Evolutionary conservation across 768 basidiomycete genomes (phyloP).

Genomic region (Coprinopsis sp.): DNA sequence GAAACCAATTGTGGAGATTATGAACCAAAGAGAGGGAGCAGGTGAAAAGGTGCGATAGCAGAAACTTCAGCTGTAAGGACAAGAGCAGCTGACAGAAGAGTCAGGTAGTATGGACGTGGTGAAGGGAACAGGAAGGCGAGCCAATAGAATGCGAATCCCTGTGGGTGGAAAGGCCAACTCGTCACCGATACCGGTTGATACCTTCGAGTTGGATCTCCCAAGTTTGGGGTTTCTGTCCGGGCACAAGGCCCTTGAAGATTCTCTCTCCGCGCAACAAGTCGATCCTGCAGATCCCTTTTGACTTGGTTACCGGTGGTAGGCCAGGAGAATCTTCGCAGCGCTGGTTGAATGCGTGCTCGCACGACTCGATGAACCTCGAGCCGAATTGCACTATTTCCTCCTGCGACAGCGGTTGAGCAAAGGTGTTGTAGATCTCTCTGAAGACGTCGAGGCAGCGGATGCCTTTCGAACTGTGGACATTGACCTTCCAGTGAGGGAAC

Average conservation of each 20-base stretch:
- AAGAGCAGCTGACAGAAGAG: too few relatives aligned
- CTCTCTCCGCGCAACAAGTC: conserved; percentile 50
- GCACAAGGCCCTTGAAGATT: conserved; percentile 49
- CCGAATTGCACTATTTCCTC: conserved; percentile 33
- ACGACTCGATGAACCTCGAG: conserved; percentile 28
- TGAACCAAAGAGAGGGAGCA: too few relatives aligned
- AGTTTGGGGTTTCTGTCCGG: conserved; percentile 8
- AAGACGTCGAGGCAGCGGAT: conserved; percentile 58
- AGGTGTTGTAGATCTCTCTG: conserved; percentile 48
- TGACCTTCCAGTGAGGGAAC: conserved; percentile 35
- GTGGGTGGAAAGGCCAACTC: too few relatives aligned
- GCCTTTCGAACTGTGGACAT: conserved; percentile 38
- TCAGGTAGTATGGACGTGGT: too few relatives aligned
- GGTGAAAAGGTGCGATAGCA: too few relatives aligned
- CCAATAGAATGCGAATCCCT: too few relatives aligned
- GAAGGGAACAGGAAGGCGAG: too few relatives aligned
- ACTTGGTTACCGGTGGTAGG: conserved; percentile 35
- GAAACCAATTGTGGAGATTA: too few relatives aligned
- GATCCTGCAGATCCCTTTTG: conserved; percentile 49
- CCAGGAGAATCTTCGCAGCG: conserved; percentile 42
- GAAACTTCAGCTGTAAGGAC: too few relatives aligned
- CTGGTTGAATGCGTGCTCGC: conserved; percentile 39
- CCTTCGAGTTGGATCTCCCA: conserved; percentile 12
- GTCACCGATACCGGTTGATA: not conserved
- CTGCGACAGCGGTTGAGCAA: conserved; percentile 38